Percentiles rank a stretch among this genome's conserved stretches.
Evolutionary conservation across 106 monocot genomes (phyloP).

Genomic region (Vanilla planifolia): DNA sequence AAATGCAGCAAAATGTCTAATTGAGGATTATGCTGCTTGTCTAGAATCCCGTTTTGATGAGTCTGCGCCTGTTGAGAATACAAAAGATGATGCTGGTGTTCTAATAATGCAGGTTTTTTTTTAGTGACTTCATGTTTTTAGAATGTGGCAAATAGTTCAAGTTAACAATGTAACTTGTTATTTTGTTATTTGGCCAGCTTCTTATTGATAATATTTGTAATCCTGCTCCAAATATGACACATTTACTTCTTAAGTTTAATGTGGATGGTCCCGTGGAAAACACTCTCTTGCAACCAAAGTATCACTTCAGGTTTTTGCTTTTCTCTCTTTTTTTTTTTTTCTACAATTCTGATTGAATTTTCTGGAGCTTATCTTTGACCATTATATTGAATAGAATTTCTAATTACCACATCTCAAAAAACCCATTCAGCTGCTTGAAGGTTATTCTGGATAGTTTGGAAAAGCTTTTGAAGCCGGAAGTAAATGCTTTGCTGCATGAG

Average conservation of each 20-base stretch:
- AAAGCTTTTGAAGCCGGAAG: conserved; percentile 61
- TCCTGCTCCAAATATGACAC: conserved; percentile 81
- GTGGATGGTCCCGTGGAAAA: conserved; percentile 62
- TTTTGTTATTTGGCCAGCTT: conserved; percentile 39
- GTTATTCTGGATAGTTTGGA: conserved; percentile 93
- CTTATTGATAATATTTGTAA: conserved; percentile 87
- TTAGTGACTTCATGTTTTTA: conserved; percentile 1
- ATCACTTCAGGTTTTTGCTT: conserved; percentile 67
- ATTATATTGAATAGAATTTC: neutral
- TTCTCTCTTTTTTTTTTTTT: neutral
- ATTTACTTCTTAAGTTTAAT: conserved; percentile 92
- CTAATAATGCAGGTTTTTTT: conserved; percentile 90
- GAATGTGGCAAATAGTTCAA: neutral
- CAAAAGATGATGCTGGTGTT: conserved; percentile 82
- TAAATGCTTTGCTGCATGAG: conserved; percentile 72
- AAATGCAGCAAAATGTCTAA: conserved; percentile 52
- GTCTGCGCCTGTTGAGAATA: conserved; percentile 49
- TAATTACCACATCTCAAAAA: neutral
- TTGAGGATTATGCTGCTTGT: conserved; percentile 90
- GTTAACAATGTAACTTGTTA: neutral
- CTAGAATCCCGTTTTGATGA: conserved; percentile 88
- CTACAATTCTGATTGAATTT: neutral
- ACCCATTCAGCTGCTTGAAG: conserved; percentile 75
- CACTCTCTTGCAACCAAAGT: conserved; percentile 82
- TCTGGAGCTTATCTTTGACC: neutral